phyloP scores from a whole-genome alignment of 2,329 filamentous ascomycete genomes.

The Scolecobasidium constrictum region DNA sequence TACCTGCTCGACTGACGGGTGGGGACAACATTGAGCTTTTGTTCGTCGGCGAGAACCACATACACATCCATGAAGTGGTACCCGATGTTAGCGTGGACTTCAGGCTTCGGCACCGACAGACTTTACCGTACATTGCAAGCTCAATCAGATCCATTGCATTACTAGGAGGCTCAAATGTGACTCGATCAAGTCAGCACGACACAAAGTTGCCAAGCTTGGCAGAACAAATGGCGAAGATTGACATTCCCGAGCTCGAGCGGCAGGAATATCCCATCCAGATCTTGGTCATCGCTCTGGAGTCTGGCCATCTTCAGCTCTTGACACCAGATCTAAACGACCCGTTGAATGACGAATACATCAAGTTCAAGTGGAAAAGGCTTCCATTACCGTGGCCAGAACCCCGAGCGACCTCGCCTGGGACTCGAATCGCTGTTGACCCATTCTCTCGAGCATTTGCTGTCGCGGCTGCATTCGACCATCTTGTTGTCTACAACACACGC shows the following conservation, averaged over 20 bases:
- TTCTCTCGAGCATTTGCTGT: conserved; percentile 54
- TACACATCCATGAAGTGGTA: conserved; percentile 69
- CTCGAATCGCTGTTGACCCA: conserved; percentile 69
- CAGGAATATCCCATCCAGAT: conserved; percentile 60
- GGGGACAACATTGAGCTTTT: conserved; percentile 67
- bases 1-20: conserved; percentile 69
- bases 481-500: conserved; percentile 63
- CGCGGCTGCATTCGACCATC: conserved; percentile 56
- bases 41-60: conserved; percentile 70
- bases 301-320: conserved; percentile 65
- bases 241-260: conserved; percentile 17
- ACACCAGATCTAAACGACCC: conserved; percentile 42
- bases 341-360: conserved; percentile 29
- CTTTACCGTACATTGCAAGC: conserved; percentile 67
- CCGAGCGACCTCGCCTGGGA: conserved; percentile 44
- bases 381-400: conserved; percentile 47
- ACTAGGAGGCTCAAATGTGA: conserved; percentile 41
- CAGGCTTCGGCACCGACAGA: conserved; percentile 57
- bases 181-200: neutral
- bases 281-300: conserved; percentile 64
- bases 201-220: neutral
- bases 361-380: conserved; percentile 52
- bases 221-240: conserved; percentile 21
- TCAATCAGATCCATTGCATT: conserved; percentile 71
- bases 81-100: conserved; percentile 44